Evolutionary conservation across 78 protist species (phyloP).

Genomic region (Dictyostelium firmibasis): DNA sequence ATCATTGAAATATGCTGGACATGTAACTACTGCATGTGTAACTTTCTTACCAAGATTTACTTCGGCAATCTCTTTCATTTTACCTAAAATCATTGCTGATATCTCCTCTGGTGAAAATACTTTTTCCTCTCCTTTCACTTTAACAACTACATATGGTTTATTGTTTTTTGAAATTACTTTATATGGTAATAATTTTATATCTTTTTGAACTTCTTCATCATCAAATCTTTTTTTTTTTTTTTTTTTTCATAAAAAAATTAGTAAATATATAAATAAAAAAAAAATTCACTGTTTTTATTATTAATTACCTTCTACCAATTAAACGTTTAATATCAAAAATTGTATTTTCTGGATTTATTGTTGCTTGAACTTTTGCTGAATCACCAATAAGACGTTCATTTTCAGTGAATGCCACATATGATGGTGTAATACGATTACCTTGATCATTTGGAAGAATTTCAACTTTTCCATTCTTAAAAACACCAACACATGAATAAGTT

Average conservation of each 20-base stretch:
- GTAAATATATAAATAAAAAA: no score
- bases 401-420: conserved; percentile 94
- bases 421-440: conserved; percentile 96
- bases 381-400: conserved; percentile 95
- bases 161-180: conserved; percentile 83
- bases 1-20: conserved; percentile 99
- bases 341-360: no score
- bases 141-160: conserved; percentile 90
- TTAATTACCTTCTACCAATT: no score
- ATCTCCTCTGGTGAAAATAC: conserved; percentile 96
- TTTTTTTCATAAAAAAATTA: no score
- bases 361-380: conserved; percentile 93
- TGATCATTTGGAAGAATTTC: conserved; percentile 93
- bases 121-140: conserved; percentile 88
- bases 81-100: conserved; percentile 96
- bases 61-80: conserved; percentile 95
- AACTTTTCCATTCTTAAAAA: conserved; percentile 86
- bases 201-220: conserved; percentile 90
- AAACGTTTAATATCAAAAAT: no score
- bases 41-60: conserved; percentile 84
- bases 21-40: conserved; percentile 85
- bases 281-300: conserved; percentile 93
- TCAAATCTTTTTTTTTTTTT: conserved; percentile 71
- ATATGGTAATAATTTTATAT: conserved; percentile 93
- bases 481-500: conserved; percentile 93